Conservation (phyloP, 139 green algal genomes). For the Chlorella sp. region DNA sequence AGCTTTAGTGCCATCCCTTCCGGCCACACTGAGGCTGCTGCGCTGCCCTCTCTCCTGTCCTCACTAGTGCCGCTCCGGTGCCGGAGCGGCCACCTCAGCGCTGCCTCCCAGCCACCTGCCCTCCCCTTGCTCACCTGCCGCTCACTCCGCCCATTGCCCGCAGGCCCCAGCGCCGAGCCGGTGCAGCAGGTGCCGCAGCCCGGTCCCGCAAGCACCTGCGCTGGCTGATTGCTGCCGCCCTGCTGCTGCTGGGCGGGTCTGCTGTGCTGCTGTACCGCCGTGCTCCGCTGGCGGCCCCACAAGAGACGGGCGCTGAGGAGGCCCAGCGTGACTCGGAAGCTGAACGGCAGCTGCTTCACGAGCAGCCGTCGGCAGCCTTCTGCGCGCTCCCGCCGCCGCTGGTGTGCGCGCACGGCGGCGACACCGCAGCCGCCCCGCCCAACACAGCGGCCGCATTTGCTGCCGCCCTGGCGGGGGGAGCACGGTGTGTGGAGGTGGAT, state of each 20-base stretch:
- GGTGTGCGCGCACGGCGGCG: constrained; percentile 69
- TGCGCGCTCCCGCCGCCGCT: constrained; percentile 37
- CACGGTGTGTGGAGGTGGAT: constrained; percentile 67
- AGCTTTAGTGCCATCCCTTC: too few species aligned
- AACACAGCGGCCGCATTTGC: constrained; percentile 62
- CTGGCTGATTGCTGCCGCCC: not conserved
- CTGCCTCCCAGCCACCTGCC: too few species aligned
- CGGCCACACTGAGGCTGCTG: too few species aligned
- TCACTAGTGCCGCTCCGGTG: too few species aligned
- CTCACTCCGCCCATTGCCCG: too few species aligned
- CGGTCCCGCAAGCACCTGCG: too few species aligned
- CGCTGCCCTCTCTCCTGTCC: too few species aligned
- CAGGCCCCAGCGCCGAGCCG: too few species aligned
- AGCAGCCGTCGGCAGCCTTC: constrained; percentile 6
- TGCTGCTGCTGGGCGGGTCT: not conserved
- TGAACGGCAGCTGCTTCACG: constrained; percentile 11
- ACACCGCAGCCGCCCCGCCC: constrained; percentile 45
- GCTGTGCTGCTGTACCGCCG: constrained; percentile 8
- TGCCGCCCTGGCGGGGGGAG: constrained; percentile 46
- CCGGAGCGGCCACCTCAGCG: too few species aligned
- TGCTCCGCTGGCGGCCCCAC: not conserved
- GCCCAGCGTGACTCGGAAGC: not conserved
- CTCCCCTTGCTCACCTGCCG: too few species aligned
- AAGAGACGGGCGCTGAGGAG: constrained; percentile 12
- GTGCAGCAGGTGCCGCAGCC: too few species aligned